phyloP scores from a whole-genome alignment of 148 eudicot genomes.

The Rhododendron griersonianum region DNA sequence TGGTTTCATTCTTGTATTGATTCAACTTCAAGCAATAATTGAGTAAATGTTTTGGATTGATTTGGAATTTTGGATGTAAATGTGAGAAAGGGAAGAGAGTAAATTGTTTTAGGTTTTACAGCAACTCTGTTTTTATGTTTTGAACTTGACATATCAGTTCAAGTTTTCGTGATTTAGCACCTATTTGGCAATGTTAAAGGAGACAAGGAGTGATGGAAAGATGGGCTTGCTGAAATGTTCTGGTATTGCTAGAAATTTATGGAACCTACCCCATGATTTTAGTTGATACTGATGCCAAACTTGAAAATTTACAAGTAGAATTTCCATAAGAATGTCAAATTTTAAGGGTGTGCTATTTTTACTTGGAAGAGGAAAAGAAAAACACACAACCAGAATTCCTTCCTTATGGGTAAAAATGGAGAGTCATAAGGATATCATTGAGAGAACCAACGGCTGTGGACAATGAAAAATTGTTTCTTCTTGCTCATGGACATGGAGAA shows the following conservation, averaged over 20 bases:
- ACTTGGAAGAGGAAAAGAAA: neutral
- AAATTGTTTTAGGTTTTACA: neutral
- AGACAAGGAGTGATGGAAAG: neutral
- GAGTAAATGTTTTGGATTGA: neutral
- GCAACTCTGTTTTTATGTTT: neutral
- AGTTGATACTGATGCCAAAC: neutral
- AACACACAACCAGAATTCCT: neutral
- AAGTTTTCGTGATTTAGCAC: neutral
- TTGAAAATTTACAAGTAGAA: neutral
- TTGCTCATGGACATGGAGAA: neutral
- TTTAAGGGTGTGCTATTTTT: neutral
- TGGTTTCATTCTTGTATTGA: neutral
- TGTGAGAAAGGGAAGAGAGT: neutral
- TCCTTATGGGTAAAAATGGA: neutral
- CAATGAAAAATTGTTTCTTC: neutral
- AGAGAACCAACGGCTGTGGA: neutral
- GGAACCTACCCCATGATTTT: neutral
- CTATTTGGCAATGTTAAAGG: neutral
- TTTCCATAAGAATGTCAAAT: neutral
- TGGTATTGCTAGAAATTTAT: neutral
- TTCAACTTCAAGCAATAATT: neutral
- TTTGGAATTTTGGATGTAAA: neutral
- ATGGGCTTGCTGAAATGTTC: neutral
- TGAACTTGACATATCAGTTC: neutral
- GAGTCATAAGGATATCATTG: neutral